Conservation (phyloP, 2,329 filamentous ascomycete genomes). For the Lasiodiplodia sp. region DNA sequence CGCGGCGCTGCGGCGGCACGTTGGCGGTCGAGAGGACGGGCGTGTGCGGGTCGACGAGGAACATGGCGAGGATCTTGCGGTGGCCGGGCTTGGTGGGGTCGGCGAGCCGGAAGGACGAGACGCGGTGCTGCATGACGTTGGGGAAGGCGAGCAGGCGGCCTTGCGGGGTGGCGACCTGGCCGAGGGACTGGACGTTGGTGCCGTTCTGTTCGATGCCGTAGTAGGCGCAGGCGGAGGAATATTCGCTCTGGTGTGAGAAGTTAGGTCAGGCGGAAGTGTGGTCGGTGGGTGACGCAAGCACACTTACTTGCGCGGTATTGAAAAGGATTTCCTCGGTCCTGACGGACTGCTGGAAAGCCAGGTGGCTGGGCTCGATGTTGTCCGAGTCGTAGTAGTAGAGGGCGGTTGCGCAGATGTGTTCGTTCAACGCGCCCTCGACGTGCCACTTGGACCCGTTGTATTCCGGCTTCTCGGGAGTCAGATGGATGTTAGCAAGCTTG, state of each 20-base stretch:
- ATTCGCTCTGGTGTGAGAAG: slow-evolving; percentile 34
- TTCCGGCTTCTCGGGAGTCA: slow-evolving; percentile 64
- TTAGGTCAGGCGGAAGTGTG: neutral
- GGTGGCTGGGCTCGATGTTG: slow-evolving; percentile 63
- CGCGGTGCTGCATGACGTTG: slow-evolving; percentile 60
- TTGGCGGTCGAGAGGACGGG: slow-evolving; percentile 60
- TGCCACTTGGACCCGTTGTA: slow-evolving; percentile 65
- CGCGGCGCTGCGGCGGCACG: slow-evolving; percentile 58
- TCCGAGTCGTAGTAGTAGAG: slow-evolving; percentile 68
- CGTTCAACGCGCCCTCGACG: slow-evolving; percentile 60
- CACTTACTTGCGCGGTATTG: slow-evolving; percentile 30
- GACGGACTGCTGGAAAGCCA: slow-evolving; percentile 57
- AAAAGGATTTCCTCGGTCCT: slow-evolving; percentile 19
- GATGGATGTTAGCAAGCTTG: slow-evolving; percentile 66
- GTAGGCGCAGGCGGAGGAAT: slow-evolving; percentile 37
- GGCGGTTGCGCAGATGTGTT: slow-evolving; percentile 69
- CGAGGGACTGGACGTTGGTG: slow-evolving; percentile 53
- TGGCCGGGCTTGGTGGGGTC: slow-evolving; percentile 63
- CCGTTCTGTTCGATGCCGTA: slow-evolving; percentile 50
- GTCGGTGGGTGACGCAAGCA: neutral
- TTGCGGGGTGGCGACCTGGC: slow-evolving; percentile 55
- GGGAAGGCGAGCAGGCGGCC: slow-evolving; percentile 65
- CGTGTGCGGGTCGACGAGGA: slow-evolving; percentile 64
- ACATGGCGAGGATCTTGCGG: slow-evolving; percentile 64
- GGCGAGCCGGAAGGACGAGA: slow-evolving; percentile 58